Evolutionary conservation across 108 stramenopile genomes (phyloP).

Genomic region (Epithemia pelagica): DNA sequence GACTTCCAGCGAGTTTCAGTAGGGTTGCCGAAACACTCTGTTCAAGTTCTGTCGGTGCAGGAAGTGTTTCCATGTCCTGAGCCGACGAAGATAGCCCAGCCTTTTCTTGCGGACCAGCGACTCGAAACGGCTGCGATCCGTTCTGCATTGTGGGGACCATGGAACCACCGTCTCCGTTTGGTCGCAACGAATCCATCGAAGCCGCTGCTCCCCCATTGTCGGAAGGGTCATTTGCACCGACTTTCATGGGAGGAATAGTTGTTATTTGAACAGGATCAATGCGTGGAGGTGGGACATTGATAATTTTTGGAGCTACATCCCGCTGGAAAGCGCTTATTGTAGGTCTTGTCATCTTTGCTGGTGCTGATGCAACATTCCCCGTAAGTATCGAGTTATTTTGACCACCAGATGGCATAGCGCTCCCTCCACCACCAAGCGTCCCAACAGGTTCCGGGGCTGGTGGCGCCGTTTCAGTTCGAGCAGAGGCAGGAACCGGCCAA

Average conservation of each 20-base stretch:
- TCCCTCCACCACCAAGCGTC: too few species aligned
- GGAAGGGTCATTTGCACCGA: background rate
- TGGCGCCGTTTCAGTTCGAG: background rate
- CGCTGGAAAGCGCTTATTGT: constrained; percentile 1
- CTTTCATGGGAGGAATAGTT: background rate
- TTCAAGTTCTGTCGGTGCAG: constrained; percentile 4
- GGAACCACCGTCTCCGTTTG: background rate
- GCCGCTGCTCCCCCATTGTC: background rate
- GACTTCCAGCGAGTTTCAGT: background rate
- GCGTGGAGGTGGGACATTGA: background rate
- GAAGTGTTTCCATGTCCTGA: background rate
- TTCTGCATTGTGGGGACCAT: background rate
- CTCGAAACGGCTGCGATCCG: background rate
- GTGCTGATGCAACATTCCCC: constrained; percentile 2
- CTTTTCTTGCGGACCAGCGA: background rate
- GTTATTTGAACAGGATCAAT: background rate
- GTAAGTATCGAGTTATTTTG: background rate
- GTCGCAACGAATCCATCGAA: background rate
- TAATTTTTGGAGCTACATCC: background rate
- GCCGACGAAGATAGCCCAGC: background rate
- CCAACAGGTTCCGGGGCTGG: too few species aligned
- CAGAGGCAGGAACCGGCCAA: constrained; percentile 12
- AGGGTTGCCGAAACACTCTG: constrained; percentile 6
- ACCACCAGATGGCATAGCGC: background rate
- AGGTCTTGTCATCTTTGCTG: background rate